Evolutionary conservation across 1,284 basidiomycete species (phyloP), one percentile per base, ranked within the genome.

Genomic region (Microbotryum silenes-acaulis): DNA sequence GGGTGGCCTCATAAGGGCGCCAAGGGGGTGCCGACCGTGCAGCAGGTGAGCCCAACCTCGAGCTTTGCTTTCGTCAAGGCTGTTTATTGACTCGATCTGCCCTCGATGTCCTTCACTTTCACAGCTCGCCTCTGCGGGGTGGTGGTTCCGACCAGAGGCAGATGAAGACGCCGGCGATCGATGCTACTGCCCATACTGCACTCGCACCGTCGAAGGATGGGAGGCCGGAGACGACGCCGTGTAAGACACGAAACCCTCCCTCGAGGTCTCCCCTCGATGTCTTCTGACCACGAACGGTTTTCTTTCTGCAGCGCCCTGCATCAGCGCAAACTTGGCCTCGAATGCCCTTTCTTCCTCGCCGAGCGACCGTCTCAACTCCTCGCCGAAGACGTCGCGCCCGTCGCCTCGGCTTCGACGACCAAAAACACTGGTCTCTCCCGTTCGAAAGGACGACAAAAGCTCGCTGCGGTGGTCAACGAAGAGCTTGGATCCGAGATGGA

Each of bases 331-430:
- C 23, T 59, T 21, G 66, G 66, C 16, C 54, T 62, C 50, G 51
- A 57, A 7, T 67, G 66, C 37, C 66, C 66, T 0, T 67, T 67
- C 57, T 67, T 67, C 57, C 53, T 65, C 55, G 60, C 63, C 46
- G 57, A 12, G 52, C 20, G 23, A 9, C 25, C 6, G 12, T 45
- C 5, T 8, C 56, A n/a, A 37, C 59, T 8, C 37, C 50, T 31
- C 33, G 54, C 31, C n/a, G 51, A 50, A 46, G 56, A 49, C 6
- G 16, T 46, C 44, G 42, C 49, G 46, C 14, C 29, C n/a, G 33
- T 7, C 20, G 51, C 42, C 5, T 20, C 45, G 7, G 27, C 29
- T 18, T 23, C 21, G 18, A 53, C 50, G 20, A 8, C 31, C 14
- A 33, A 27, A 33, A 20, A 16, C 16, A 10, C 29, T 7, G 29